phyloP scores from a whole-genome alignment of 179 eudicot genomes.

The Spergularia azorica region DNA sequence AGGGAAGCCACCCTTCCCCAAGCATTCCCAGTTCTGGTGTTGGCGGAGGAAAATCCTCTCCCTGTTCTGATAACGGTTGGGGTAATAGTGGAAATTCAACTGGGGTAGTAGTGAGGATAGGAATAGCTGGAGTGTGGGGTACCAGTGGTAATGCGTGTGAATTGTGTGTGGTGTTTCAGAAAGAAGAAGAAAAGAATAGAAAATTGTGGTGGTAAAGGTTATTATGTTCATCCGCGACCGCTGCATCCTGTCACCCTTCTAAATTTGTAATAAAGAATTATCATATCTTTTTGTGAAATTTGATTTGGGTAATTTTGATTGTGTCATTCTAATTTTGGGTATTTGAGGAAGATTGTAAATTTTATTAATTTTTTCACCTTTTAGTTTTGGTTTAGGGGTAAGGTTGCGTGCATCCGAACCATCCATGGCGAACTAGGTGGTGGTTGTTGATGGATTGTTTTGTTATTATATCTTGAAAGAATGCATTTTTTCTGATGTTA shows the following conservation, averaged over 20 bases:
- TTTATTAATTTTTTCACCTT: too few relatives aligned
- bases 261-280: too few relatives aligned
- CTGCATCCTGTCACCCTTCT: slow-evolving; percentile 1
- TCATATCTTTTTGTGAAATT: too few relatives aligned
- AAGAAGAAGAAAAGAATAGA: slow-evolving; percentile 61
- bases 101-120: slow-evolving; percentile 65
- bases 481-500: too few relatives aligned
- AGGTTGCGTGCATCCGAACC: too few relatives aligned
- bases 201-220: slow-evolving; percentile 41
- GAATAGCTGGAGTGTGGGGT: slow-evolving; percentile 63
- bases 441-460: too few relatives aligned
- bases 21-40: neutral
- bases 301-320: neutral
- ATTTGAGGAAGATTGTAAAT: too few relatives aligned
- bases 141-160: slow-evolving; percentile 47
- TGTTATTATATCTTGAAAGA: too few relatives aligned
- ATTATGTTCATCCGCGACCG: slow-evolving; percentile 42
- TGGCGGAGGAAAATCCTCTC: slow-evolving; percentile 22
- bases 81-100: slow-evolving; percentile 41
- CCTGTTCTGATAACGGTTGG: slow-evolving; percentile 16
- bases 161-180: slow-evolving; percentile 55
- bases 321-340: too few relatives aligned
- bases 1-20: neutral
- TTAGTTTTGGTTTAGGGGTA: too few relatives aligned
- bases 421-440: too few relatives aligned